Evolutionary conservation across 169 alveolate species (phyloP).

Genomic region (Cardiosporidium cionae): DNA sequence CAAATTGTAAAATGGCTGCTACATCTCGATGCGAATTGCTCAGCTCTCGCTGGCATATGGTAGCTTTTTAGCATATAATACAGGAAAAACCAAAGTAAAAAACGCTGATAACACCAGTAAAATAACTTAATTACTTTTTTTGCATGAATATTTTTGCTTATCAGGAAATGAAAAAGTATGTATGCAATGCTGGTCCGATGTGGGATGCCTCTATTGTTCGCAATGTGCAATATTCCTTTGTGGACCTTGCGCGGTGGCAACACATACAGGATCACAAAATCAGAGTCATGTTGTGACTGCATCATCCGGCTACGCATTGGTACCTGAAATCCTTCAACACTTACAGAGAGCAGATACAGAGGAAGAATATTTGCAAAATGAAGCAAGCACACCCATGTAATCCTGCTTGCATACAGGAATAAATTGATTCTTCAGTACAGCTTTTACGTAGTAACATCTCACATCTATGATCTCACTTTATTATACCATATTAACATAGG

Average conservation of each 20-base stretch:
- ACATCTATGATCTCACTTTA: not conserved
- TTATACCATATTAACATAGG: too few relatives aligned
- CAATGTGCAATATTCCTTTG: not conserved
- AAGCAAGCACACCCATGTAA: not conserved
- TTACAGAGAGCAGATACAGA: not conserved
- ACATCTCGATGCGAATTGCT: too few relatives aligned
- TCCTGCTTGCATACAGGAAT: not conserved
- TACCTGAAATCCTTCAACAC: not conserved
- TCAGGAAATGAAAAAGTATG: not conserved
- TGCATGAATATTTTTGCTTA: too few relatives aligned
- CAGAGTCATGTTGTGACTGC: not conserved
- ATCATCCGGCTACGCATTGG: not conserved
- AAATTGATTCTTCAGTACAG: not conserved
- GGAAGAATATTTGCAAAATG: not conserved
- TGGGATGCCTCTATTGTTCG: not conserved
- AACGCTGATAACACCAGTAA: too few relatives aligned
- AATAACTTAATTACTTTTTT: too few relatives aligned
- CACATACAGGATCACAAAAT: not conserved
- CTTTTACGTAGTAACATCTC: not conserved
- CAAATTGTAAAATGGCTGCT: too few relatives aligned
- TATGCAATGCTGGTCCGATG: not conserved
- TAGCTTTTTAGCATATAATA: too few relatives aligned
- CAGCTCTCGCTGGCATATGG: too few relatives aligned
- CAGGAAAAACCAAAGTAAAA: too few relatives aligned
- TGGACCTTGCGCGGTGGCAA: not conserved